Evolutionary conservation across 257 asterid genomes (phyloP), one percentile per base, ranked within the genome.

Genomic region (Osmanthus fragrans): DNA sequence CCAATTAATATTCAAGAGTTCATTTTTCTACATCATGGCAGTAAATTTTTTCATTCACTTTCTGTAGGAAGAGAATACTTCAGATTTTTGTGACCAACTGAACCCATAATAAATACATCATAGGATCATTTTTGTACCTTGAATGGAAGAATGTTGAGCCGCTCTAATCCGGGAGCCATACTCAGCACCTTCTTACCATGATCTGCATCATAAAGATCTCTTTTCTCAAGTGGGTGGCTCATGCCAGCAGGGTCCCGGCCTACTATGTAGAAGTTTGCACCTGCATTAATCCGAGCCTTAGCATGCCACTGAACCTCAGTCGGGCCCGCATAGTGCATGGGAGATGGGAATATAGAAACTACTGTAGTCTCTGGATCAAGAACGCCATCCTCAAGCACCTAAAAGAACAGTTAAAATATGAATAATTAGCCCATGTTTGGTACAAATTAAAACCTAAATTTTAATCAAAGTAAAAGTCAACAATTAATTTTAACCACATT

Each of bases 271-370:
- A 94, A 94, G 81, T 94, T 92, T 10, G 98, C 97, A 19, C 97
- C 98, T 4, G 98, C 98, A 49, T 94, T 94, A 19, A 94, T 90
- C 76, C 97, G 87, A n/a, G 98, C 98, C 89, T 94, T 92, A 3
- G 98, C 98, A 75, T 94, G 98, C 98, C 98, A 92, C 68, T 94
- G 98, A 12, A 94, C 98, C 86, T 94, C 97, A 15, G 98, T 94
- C 1, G 98, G 98, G 2, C 98, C 97, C 18, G 98, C 98, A 56
- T 94, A 94, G 87, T 90, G 98, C 98, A 94, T 94, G 3, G 98
- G 97, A 0, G 98, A 94, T n/a, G 98, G 98, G 82, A 94, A 92
- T 87, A 94, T 92, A 29, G 98, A 91, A 23, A 94, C 97, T 9
- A 94, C 94, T 2, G 98, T 90, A 13, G 97, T 94, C 80, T 91